Evolutionary conservation across 495 filamentous ascomycete genomes (phyloP).

Genomic region (Evansstolkia leycettana): DNA sequence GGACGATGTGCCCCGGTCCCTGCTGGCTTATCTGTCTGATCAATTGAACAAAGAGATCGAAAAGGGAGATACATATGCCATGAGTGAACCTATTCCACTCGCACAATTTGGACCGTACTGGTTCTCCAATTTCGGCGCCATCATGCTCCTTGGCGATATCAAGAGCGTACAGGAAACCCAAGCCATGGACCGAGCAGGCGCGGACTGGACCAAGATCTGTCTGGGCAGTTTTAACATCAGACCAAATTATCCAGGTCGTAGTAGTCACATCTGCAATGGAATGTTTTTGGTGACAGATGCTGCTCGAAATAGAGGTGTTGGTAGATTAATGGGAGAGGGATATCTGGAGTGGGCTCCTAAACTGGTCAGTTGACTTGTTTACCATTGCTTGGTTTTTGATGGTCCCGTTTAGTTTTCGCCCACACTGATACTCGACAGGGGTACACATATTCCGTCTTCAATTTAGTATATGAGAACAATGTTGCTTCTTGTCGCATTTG

Average conservation of each 20-base stretch:
- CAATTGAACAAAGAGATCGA: slow-evolving; percentile 93
- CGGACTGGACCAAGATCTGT: slow-evolving; percentile 76
- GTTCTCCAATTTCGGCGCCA: slow-evolving; percentile 89
- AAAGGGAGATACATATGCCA: slow-evolving; percentile 91
- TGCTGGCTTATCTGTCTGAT: slow-evolving; percentile 70
- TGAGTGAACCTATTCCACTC: slow-evolving; percentile 66
- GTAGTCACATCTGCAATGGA: slow-evolving; percentile 92
- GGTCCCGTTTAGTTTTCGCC: not conserved
- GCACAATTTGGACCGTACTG: slow-evolving; percentile 78
- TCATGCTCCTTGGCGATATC: slow-evolving; percentile 84
- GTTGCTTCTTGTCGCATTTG: slow-evolving; percentile 89
- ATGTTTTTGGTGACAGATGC: slow-evolving; percentile 90
- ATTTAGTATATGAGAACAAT: slow-evolving; percentile 96
- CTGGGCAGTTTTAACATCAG: slow-evolving; percentile 95
- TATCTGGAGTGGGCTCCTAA: slow-evolving; percentile 93
- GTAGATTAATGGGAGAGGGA: slow-evolving; percentile 82
- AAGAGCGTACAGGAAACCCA: slow-evolving; percentile 48
- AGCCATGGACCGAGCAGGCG: slow-evolving; percentile 39
- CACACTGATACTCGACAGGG: slow-evolving; percentile 34
- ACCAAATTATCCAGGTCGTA: slow-evolving; percentile 93
- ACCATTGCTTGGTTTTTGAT: not conserved
- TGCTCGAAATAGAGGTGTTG: slow-evolving; percentile 80
- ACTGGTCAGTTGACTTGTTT: slow-evolving; percentile 40
- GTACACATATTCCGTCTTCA: slow-evolving; percentile 95
- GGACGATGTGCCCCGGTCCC: slow-evolving; percentile 57